Evolutionary conservation across 345 rosid species (phyloP).

Genomic region (Aquilaria yunnanensis): DNA sequence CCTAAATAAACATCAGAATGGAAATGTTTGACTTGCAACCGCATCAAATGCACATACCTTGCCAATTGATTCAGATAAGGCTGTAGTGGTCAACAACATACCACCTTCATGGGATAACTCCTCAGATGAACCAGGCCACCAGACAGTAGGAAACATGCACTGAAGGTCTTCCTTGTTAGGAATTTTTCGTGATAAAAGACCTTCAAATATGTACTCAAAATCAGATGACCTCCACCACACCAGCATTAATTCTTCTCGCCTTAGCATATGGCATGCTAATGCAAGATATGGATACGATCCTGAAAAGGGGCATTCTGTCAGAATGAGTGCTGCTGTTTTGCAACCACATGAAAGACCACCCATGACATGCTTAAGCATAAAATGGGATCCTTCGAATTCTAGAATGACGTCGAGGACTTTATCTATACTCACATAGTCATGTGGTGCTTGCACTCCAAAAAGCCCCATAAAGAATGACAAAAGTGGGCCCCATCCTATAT

Average conservation of each 20-base stretch:
- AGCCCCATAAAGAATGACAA: slow-evolving; percentile 73
- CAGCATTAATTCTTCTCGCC: slow-evolving; percentile 69
- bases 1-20: too few species aligned
- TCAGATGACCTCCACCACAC: slow-evolving; percentile 80
- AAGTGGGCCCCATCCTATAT: slow-evolving; percentile 71
- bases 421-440: slow-evolving; percentile 66
- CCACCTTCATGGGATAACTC: slow-evolving; percentile 68
- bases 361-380: slow-evolving; percentile 55
- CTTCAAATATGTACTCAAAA: slow-evolving; percentile 76
- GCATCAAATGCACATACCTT: slow-evolving; percentile 40
- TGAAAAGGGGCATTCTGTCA: slow-evolving; percentile 87
- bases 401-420: slow-evolving; percentile 60
- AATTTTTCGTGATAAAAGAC: slow-evolving; percentile 70
- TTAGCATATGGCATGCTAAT: slow-evolving; percentile 73
- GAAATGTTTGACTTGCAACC: too few species aligned
- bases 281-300: slow-evolving; percentile 90
- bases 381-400: slow-evolving; percentile 49
- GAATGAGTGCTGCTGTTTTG: slow-evolving; percentile 53
- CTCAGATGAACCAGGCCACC: slow-evolving; percentile 99
- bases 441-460: slow-evolving; percentile 65
- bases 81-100: slow-evolving; percentile 70
- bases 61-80: slow-evolving; percentile 67
- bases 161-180: slow-evolving; percentile 86
- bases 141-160: slow-evolving; percentile 80
- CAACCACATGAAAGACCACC: slow-evolving; percentile 77